Evolutionary conservation across 1,139 yeast genomes (phyloP).

Genomic region (Torulaspora pretoriensis): DNA sequence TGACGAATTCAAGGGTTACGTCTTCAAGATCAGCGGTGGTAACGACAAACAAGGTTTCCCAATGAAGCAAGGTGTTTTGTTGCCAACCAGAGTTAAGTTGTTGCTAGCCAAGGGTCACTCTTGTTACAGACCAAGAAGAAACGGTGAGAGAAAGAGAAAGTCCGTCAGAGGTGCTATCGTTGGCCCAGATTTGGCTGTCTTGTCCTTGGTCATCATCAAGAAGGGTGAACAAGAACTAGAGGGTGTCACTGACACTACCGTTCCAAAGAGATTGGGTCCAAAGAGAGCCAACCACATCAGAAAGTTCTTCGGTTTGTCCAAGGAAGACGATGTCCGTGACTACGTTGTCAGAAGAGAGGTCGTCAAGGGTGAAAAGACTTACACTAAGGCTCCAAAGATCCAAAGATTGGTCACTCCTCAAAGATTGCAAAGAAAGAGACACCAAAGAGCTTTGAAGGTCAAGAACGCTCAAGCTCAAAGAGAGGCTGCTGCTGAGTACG

Average conservation of each 20-base stretch:
- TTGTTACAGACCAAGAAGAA: slow-evolving; percentile 99
- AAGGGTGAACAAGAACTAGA: slow-evolving; percentile 95
- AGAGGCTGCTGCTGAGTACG: slow-evolving; percentile 99
- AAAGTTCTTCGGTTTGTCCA: slow-evolving; percentile 97
- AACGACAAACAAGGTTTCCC: slow-evolving; percentile 99
- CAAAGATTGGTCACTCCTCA: slow-evolving; percentile 99
- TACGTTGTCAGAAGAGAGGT: slow-evolving; percentile 98
- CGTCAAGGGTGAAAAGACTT: slow-evolving; percentile 95
- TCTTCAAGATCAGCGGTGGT: slow-evolving; percentile 99
- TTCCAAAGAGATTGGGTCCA: slow-evolving; percentile 99
- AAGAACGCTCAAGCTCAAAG: slow-evolving; percentile 98
- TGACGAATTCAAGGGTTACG: slow-evolving; percentile 99
- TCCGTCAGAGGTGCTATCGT: slow-evolving; percentile 99
- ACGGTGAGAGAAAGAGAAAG: slow-evolving; percentile 99
- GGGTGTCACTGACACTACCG: slow-evolving; percentile 91
- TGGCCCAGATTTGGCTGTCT: slow-evolving; percentile 93
- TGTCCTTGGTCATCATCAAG: slow-evolving; percentile 89
- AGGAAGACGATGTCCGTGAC: slow-evolving; percentile 94
- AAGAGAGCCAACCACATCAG: slow-evolving; percentile 99
- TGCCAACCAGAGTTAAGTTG: slow-evolving; percentile 98
- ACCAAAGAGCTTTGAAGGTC: slow-evolving; percentile 87
- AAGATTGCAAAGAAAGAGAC: slow-evolving; percentile 99
- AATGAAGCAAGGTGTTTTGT: slow-evolving; percentile 99
- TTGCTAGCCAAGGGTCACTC: slow-evolving; percentile 92
- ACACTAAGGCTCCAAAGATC: slow-evolving; percentile 99